phyloP scores from a whole-genome alignment of 2,329 filamentous ascomycete genomes.

The Cyphellophora europaea region DNA sequence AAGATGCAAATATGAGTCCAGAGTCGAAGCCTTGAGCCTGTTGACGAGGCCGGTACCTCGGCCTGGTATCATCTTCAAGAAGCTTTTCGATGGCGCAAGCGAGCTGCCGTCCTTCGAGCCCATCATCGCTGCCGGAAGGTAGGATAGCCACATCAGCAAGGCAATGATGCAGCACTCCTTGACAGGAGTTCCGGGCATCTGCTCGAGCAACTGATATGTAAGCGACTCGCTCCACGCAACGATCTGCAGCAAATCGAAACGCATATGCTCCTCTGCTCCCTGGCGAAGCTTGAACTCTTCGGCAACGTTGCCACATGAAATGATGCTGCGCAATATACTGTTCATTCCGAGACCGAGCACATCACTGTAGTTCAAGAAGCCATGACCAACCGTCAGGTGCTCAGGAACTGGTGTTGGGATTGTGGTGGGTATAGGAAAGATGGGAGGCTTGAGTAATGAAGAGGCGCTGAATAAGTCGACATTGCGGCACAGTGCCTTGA shows the following conservation, averaged over 20 bases:
- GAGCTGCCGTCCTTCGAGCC: neutral
- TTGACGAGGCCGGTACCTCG: neutral
- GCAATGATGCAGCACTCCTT: neutral
- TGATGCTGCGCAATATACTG: neutral
- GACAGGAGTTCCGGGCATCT: neutral
- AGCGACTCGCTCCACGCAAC: neutral
- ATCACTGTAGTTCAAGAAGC: neutral
- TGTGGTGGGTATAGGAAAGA: neutral
- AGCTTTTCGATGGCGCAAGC: neutral
- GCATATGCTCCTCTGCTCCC: neutral
- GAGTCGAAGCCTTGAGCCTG: neutral
- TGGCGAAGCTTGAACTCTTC: neutral
- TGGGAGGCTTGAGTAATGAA: neutral
- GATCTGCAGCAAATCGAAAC: too few species aligned
- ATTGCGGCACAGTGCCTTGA: neutral
- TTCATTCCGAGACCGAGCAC: neutral
- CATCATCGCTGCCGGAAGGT: neutral
- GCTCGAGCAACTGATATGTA: neutral
- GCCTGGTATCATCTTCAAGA: constrained; percentile 1
- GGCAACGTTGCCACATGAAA: neutral
- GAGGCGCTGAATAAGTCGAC: neutral
- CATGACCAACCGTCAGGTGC: neutral
- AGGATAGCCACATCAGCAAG: constrained; percentile 1
- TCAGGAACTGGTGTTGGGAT: neutral
- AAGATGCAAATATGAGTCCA: neutral